Evolutionary conservation across 495 filamentous ascomycete species (phyloP).

Genomic region (Aspergillus panamensis): DNA sequence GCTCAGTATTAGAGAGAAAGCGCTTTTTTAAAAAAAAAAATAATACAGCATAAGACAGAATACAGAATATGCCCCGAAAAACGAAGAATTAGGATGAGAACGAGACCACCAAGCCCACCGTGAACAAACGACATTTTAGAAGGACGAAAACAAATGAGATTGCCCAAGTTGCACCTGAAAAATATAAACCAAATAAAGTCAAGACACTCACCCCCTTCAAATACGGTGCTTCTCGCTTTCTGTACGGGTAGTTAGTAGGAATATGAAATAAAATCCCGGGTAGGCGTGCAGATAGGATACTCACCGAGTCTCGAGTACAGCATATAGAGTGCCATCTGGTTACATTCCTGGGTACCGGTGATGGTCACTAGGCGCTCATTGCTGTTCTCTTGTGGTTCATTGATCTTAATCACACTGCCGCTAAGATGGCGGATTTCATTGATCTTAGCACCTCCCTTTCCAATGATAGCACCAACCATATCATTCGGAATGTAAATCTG

Average conservation of each 20-base stretch:
- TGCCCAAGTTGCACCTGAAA: slow-evolving; percentile 16
- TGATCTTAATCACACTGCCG: slow-evolving; percentile 99
- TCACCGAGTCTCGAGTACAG: slow-evolving; percentile 93
- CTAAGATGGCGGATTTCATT: slow-evolving; percentile 97
- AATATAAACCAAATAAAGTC: slow-evolving; percentile 14
- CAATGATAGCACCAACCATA: slow-evolving; percentile 99
- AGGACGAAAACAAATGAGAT: slow-evolving; percentile 6
- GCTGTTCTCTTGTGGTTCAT: slow-evolving; percentile 97
- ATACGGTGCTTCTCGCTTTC: slow-evolving; percentile 83
- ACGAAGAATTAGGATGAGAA: slow-evolving; percentile 18
- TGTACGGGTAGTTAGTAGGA: slow-evolving; percentile 36
- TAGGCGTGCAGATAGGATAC: slow-evolving; percentile 32
- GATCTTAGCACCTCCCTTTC: slow-evolving; percentile 98
- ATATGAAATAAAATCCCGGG: slow-evolving; percentile 14
- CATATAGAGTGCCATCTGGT: slow-evolving; percentile 99
- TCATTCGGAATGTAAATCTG: slow-evolving; percentile 99
- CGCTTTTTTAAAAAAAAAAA: slow-evolving; percentile 41
- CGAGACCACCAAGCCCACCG: slow-evolving; percentile 34
- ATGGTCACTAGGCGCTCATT: slow-evolving; percentile 97
- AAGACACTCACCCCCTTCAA: slow-evolving; percentile 28
- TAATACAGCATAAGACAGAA: slow-evolving; percentile 41
- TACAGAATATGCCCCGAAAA: slow-evolving; percentile 25
- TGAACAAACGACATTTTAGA: slow-evolving; percentile 29
- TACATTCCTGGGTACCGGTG: slow-evolving; percentile 95
- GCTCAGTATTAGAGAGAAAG: slow-evolving; percentile 7